phyloP scores from a whole-genome alignment of 805 yeast species.

The Wickerhamomyces pijperi region DNA sequence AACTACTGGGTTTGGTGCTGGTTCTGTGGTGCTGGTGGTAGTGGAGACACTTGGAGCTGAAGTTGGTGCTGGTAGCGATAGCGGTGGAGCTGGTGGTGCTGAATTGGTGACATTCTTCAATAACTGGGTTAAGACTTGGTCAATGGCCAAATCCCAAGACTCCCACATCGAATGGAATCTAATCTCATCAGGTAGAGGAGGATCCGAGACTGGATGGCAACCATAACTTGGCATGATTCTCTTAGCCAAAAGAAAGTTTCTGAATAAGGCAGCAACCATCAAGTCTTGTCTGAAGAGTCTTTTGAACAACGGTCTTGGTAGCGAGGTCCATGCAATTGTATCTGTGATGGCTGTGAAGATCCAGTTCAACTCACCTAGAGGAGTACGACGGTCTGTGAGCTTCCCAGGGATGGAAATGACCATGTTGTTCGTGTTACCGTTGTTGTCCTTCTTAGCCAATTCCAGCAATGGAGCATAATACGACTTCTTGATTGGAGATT shows the following conservation, averaged over 20 bases:
- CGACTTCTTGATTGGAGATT: constrained; percentile 48
- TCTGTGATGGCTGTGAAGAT: constrained; percentile 96
- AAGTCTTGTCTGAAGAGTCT: constrained; percentile 87
- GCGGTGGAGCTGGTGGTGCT: not conserved
- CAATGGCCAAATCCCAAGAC: constrained; percentile 95
- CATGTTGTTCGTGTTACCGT: constrained; percentile 24
- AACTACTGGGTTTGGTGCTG: too few species aligned
- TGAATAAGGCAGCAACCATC: constrained; percentile 91
- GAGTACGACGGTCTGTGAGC: constrained; percentile 86
- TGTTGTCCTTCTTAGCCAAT: constrained; percentile 20
- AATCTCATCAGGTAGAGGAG: constrained; percentile 71
- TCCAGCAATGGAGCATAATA: constrained; percentile 30
- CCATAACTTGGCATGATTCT: constrained; percentile 88
- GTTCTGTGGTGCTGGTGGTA: too few species aligned
- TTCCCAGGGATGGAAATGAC: constrained; percentile 76
- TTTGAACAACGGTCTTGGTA: constrained; percentile 82
- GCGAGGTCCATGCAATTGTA: constrained; percentile 93
- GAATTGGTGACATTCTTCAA: constrained; percentile 24
- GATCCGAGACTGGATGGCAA: constrained; percentile 91
- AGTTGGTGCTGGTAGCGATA: constrained; percentile 23
- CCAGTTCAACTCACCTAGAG: constrained; percentile 94
- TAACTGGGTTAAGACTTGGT: constrained; percentile 75
- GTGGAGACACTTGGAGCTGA: too few species aligned
- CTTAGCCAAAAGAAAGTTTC: constrained; percentile 86
- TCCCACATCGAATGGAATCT: constrained; percentile 92